Evolutionary conservation across 805 yeast species (phyloP).

Genomic region (Spathaspora arborariae): DNA sequence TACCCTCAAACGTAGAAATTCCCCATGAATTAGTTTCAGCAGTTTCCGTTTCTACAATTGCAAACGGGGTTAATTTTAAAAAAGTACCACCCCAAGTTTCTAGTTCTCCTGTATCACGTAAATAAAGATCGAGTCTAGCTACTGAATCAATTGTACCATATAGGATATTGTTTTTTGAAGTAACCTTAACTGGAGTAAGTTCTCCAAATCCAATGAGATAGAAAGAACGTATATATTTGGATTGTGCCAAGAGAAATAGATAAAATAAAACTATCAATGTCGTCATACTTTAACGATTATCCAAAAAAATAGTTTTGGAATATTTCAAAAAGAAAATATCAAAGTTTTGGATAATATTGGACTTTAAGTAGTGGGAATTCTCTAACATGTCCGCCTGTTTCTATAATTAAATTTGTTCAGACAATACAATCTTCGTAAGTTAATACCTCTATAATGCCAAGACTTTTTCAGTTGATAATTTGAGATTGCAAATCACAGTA

Average conservation of each 20-base stretch:
- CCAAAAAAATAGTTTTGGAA: not conserved
- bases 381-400: not conserved
- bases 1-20: not conserved
- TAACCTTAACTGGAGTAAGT: not conserved
- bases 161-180: not conserved
- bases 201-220: not conserved
- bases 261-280: not conserved
- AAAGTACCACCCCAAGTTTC: not conserved
- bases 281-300: not conserved
- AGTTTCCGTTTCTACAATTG: not conserved
- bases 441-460: not conserved
- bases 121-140: not conserved
- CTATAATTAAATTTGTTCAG: not conserved
- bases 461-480: not conserved
- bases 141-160: not conserved
- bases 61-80: not conserved
- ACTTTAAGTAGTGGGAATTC: no score
- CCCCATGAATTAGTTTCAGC: not conserved
- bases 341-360: not conserved
- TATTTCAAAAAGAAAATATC: not conserved
- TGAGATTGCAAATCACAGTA: not conserved
- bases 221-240: not conserved
- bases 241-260: not conserved
- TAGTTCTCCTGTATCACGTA: not conserved
- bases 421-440: not conserved